A percentile compares a stretch with the other conserved stretches of the same genome.
These are phyloP conservation scores for Debaryomyces subglobosus DNA, from an alignment of 1,139 yeast species.

Conservation along the genomic window DNA sequence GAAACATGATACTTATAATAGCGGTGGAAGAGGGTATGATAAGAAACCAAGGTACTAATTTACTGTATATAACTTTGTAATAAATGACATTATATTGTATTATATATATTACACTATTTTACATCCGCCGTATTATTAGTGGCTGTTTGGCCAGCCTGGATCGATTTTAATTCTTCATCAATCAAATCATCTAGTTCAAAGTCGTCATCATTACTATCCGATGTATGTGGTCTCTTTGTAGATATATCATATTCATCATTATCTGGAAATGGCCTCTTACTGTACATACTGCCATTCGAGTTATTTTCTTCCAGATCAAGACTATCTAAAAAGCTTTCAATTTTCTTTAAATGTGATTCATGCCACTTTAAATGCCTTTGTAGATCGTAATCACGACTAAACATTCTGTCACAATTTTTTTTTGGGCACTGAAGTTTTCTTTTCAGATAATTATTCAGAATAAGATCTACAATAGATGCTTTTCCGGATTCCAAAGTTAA, in stretches of 20 bases:
- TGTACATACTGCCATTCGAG: conserved; percentile 5
- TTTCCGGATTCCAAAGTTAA: conserved; percentile 24
- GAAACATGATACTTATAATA: conserved; percentile 25
- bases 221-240: background rate
- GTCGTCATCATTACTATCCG: conserved; percentile 14
- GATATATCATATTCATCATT: conserved; percentile 6
- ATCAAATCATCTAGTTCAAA: conserved; percentile 32
- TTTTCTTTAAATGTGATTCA: conserved; percentile 35
- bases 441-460: conserved; percentile 37
- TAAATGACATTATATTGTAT: conserved; percentile 6
- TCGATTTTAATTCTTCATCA: conserved; percentile 32
- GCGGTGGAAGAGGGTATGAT: conserved; percentile 31
- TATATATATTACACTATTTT: conserved; percentile 11
- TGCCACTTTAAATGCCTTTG: conserved; percentile 62
- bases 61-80: conserved; percentile 1
- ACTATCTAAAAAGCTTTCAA: conserved; percentile 35
- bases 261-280: background rate
- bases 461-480: conserved; percentile 35
- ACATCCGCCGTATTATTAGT: conserved; percentile 9
- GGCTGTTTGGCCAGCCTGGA: conserved; percentile 21
- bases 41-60: conserved; percentile 34
- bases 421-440: conserved; percentile 48
- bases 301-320: conserved; percentile 22
- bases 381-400: conserved; percentile 51
- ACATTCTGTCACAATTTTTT: conserved; percentile 48